A percentile compares a stretch with the other conserved stretches of the same genome.
Evolutionary conservation across 306 rosid genomes (phyloP).

Genomic region (Quercus cerris): DNA sequence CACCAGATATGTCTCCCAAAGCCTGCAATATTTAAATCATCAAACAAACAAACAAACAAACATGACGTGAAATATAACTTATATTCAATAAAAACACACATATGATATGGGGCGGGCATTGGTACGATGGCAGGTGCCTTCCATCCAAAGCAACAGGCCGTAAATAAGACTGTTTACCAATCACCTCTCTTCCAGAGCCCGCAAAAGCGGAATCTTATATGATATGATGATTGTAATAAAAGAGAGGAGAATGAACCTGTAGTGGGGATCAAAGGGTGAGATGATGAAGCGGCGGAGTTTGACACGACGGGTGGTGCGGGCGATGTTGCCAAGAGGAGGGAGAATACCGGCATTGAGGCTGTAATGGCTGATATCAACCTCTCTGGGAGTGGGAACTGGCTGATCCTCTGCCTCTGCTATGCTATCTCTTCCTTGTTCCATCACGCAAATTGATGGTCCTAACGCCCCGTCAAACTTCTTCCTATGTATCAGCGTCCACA

Average conservation of each 20-base stretch:
- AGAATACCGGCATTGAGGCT: constrained; percentile 54
- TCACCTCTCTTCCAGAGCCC: too few species aligned
- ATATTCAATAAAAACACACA: too few species aligned
- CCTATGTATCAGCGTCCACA: not conserved
- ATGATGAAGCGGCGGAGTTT: constrained; percentile 29
- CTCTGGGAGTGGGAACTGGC: constrained; percentile 16
- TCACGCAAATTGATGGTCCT: not conserved
- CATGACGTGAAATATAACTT: not conserved
- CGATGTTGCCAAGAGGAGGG: constrained; percentile 55
- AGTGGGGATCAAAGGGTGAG: constrained; percentile 41
- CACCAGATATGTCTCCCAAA: constrained; percentile 58
- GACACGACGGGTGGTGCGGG: constrained; percentile 11
- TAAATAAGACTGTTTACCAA: too few species aligned
- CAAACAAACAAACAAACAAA: not conserved
- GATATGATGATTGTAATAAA: not conserved
- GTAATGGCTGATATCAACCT: constrained; percentile 50
- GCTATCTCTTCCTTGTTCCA: not conserved
- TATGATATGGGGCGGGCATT: too few species aligned
- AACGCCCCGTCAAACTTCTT: constrained; percentile 1
- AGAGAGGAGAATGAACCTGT: constrained; percentile 36
- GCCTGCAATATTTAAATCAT: constrained; percentile 27
- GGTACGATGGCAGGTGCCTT: too few species aligned
- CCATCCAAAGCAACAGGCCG: too few species aligned
- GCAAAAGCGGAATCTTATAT: too few species aligned
- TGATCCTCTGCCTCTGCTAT: constrained; percentile 13